A percentile compares a stretch with the other conserved stretches of the same genome.
These are phyloP conservation scores for Moelleriella libera DNA, from an alignment of 2,329 filamentous ascomycete species.

Conservation along the genomic window DNA sequence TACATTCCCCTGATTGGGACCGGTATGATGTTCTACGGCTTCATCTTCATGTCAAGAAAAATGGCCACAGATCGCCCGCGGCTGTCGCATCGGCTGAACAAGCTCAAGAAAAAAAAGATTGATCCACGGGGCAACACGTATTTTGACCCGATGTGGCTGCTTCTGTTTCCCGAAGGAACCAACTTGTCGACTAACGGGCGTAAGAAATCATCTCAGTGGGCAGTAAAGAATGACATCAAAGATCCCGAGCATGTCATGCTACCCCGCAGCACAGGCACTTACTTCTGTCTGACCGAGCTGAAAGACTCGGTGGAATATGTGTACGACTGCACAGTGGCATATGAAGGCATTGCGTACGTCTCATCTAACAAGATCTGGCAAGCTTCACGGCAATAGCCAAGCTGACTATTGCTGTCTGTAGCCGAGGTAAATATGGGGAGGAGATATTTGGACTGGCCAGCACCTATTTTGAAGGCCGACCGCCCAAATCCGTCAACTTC, in stretches of 20 bases:
- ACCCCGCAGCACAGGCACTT: constrained; percentile 67
- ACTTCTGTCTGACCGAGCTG: constrained; percentile 66
- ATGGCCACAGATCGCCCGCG: constrained; percentile 68
- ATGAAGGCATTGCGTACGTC: constrained; percentile 82
- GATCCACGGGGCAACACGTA: constrained; percentile 40
- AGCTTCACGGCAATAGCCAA: background rate
- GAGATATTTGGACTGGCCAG: constrained; percentile 76
- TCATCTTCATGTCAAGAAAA: constrained; percentile 85
- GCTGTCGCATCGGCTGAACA: constrained; percentile 58
- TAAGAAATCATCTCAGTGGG: constrained; percentile 59
- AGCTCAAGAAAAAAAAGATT: constrained; percentile 45
- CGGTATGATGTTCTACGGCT: constrained; percentile 75
- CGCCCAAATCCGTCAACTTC: constrained; percentile 92
- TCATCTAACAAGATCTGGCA: background rate
- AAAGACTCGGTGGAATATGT: constrained; percentile 64
- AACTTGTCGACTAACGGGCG: constrained; percentile 62
- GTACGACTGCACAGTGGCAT: constrained; percentile 90
- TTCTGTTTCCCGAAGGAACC: constrained; percentile 80
- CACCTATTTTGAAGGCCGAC: constrained; percentile 76
- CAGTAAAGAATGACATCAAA: constrained; percentile 57
- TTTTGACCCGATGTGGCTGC: constrained; percentile 74
- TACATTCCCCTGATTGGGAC: constrained; percentile 67
- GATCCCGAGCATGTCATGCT: constrained; percentile 64
- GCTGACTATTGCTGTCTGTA: constrained; percentile 16
- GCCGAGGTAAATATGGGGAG: constrained; percentile 73